Evolutionary conservation across 1,139 yeast genomes (phyloP), one percentile per base, ranked within the genome.

Genomic region (Nematodospora anomalae): DNA sequence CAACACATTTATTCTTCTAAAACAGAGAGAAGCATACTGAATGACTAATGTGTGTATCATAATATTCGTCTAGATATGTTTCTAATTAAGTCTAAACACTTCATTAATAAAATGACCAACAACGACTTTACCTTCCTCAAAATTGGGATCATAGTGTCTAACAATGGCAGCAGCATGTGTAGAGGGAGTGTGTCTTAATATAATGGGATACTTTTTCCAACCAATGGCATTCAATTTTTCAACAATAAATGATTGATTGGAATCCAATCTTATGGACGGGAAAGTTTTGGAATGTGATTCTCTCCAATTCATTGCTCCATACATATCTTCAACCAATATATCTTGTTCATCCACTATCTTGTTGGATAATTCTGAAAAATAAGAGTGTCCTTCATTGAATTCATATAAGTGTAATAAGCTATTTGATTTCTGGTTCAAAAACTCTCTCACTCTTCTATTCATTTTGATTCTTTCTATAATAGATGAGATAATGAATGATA

Each of bases 101-200:
- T 64, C 58, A 2, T 71, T 62, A 10, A 82, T 62, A 70, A 85
- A 82, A 55, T 87, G 96, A 28, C 60, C 58, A 13, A 87, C 74
- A 3, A 83, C 85, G 1, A 67, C 55, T 50, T 79, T 74, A 1
- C 96, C 96, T 56, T 87, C 95, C 23, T 64, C 76, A 42, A 74
- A 79, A 15, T 66, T 58, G 15, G 73, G 71, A 25, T 74, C 74
- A 10, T 60, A 60, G 41, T 71, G 75, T 38, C 95, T 71, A 26
- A 81, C 85, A 41, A 87, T 83, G 1, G 87, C 82, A 2, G 92
- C 95, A 2, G 95, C 88, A 52, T 87, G 96, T 0, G 94, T 74
- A 33, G 80, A 75, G 35, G 71, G 71, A 3, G 92, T 80, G 23
- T 73, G 64, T 30, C 83, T 71, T 36, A 87, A 82, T 42, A 83